These are phyloP conservation scores for Vanderwaltozyma verrucispora DNA, from an alignment of 805 yeast species.

Conservation along the genomic window DNA sequence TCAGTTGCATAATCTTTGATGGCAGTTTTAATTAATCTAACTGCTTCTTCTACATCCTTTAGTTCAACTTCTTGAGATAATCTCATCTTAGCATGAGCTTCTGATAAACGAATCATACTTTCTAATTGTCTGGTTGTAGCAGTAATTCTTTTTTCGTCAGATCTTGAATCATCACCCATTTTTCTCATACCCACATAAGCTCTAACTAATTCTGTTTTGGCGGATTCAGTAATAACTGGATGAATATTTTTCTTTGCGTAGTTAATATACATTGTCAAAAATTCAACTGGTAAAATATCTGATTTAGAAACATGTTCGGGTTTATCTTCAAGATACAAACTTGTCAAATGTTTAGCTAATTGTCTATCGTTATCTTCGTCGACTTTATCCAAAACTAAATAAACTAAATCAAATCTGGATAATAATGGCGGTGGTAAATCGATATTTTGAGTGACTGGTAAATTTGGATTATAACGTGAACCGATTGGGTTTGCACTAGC, in stretches of 20 bases:
- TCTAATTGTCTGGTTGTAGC: slow-evolving; percentile 98
- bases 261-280: slow-evolving; percentile 78
- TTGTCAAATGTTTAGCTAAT: slow-evolving; percentile 82
- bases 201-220: slow-evolving; percentile 75
- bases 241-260: slow-evolving; percentile 81
- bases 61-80: slow-evolving; percentile 60
- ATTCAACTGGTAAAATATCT: slow-evolving; percentile 76
- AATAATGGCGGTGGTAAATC: slow-evolving; percentile 94
- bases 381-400: slow-evolving; percentile 83
- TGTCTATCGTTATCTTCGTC: slow-evolving; percentile 78
- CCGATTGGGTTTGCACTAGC: slow-evolving; percentile 98
- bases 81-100: slow-evolving; percentile 97
- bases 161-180: slow-evolving; percentile 81
- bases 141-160: slow-evolving; percentile 83
- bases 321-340: slow-evolving; percentile 80
- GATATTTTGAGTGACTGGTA: slow-evolving; percentile 91
- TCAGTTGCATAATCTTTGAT: slow-evolving; percentile 97
- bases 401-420: slow-evolving; percentile 91
- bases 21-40: slow-evolving; percentile 83
- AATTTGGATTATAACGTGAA: slow-evolving; percentile 86
- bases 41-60: slow-evolving; percentile 86
- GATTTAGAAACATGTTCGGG: slow-evolving; percentile 60
- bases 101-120: slow-evolving; percentile 87
- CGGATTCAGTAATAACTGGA: slow-evolving; percentile 73
- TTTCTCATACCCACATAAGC: slow-evolving; percentile 91